These are phyloP conservation scores for Spathaspora gorwiae DNA, from an alignment of 805 yeast genomes.

Conservation along the genomic window DNA sequence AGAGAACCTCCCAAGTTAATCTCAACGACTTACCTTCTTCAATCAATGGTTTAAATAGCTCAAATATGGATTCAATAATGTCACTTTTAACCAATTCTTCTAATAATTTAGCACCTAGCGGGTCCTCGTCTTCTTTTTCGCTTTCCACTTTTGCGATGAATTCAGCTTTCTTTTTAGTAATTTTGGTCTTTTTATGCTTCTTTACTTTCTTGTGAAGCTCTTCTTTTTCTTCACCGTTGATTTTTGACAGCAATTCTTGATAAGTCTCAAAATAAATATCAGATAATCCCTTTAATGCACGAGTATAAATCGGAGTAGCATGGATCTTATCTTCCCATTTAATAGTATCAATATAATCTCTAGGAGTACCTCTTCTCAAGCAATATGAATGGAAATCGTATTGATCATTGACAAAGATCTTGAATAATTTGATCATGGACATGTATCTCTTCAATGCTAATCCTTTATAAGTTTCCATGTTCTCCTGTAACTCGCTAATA, in stretches of 20 bases:
- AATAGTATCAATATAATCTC: slow-evolving; percentile 73
- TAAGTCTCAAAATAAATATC: slow-evolving; percentile 46
- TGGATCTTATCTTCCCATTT: slow-evolving; percentile 79
- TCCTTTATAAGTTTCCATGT: slow-evolving; percentile 50
- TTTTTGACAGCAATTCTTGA: slow-evolving; percentile 12
- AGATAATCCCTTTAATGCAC: slow-evolving; percentile 65
- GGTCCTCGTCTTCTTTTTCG: slow-evolving; percentile 51
- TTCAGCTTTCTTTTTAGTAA: slow-evolving; percentile 48
- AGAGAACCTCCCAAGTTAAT: slow-evolving; percentile 42
- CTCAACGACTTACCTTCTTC: slow-evolving; percentile 37
- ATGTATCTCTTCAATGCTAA: slow-evolving; percentile 75
- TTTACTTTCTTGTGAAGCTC: slow-evolving; percentile 14
- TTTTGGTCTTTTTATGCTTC: slow-evolving; percentile 48
- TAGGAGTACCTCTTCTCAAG: slow-evolving; percentile 83
- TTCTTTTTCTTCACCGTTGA: slow-evolving; percentile 12
- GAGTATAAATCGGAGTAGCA: slow-evolving; percentile 63
- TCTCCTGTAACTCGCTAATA: slow-evolving; percentile 34
- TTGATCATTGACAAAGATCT: slow-evolving; percentile 76
- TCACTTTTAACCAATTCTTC: slow-evolving; percentile 24
- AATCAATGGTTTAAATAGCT: slow-evolving; percentile 36
- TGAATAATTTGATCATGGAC: slow-evolving; percentile 62
- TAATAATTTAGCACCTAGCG: slow-evolving; percentile 49
- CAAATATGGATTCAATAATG: slow-evolving; percentile 43
- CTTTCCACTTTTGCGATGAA: slow-evolving; percentile 45
- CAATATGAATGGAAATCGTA: slow-evolving; percentile 92